Evolutionary conservation across 257 asterid genomes (phyloP).

Genomic region (Solanum chmielewskii): DNA sequence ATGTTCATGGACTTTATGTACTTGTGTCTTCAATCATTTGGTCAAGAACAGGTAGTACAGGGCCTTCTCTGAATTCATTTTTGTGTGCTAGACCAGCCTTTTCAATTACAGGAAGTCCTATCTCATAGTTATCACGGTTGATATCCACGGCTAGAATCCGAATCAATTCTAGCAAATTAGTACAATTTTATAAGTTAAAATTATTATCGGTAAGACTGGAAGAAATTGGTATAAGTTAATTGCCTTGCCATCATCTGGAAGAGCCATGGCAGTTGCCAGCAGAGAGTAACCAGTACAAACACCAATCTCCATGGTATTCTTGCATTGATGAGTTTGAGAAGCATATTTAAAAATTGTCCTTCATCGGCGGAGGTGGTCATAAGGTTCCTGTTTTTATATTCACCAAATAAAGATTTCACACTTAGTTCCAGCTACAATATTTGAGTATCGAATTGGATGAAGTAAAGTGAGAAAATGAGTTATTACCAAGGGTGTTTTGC

Average conservation of each 20-base stretch:
- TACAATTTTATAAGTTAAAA: no score
- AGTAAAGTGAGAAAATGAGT: background rate
- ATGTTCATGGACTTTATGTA: background rate
- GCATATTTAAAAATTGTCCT: constrained; percentile 33
- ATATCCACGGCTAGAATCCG: constrained; percentile 45
- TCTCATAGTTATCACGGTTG: constrained; percentile 36
- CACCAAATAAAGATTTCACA: no score
- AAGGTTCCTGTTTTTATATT: background rate
- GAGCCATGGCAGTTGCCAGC: constrained; percentile 37
- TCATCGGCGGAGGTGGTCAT: background rate
- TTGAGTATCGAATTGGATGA: background rate
- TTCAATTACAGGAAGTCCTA: constrained; percentile 38
- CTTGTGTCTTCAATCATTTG: constrained; percentile 1
- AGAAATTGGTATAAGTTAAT: background rate
- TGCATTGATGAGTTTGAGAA: constrained; percentile 44
- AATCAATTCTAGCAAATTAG: background rate
- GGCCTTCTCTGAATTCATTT: constrained; percentile 20
- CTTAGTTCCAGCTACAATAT: background rate
- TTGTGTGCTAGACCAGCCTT: constrained; percentile 42
- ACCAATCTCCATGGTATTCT: constrained; percentile 40
- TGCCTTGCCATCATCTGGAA: constrained; percentile 44
- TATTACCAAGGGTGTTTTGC: constrained; percentile 12
- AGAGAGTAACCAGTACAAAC: constrained; percentile 54
- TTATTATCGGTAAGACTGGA: no score
- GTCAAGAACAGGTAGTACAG: constrained; percentile 4